Evolutionary conservation across 2,329 filamentous ascomycete genomes (phyloP).

Genomic region (Aspergillus ruber): DNA sequence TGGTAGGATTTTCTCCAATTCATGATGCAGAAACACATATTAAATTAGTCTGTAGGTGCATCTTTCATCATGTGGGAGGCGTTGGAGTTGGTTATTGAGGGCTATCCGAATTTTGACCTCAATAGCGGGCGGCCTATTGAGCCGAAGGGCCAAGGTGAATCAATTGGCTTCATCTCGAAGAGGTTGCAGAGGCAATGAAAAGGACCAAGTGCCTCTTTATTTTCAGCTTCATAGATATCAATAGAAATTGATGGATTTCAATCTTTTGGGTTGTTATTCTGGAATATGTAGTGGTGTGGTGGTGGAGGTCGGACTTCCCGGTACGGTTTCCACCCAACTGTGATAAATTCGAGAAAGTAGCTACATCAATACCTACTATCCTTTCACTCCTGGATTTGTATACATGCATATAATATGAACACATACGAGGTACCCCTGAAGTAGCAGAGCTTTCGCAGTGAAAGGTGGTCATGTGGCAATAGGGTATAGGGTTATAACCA

Average conservation of each 20-base stretch:
- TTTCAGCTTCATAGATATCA: neutral
- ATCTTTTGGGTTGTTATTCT: too few species aligned
- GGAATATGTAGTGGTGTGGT: too few species aligned
- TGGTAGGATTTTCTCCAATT: neutral
- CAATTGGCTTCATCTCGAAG: neutral
- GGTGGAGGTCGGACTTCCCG: too few species aligned
- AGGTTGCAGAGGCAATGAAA: neutral
- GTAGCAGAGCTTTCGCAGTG: too few species aligned
- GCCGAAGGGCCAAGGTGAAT: neutral
- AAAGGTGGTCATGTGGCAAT: neutral
- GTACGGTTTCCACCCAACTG: too few species aligned
- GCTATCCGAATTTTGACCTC: slow-evolving; percentile 6
- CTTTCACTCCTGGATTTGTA: too few species aligned
- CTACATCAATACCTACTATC: too few species aligned
- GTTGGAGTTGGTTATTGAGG: neutral
- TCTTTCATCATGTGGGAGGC: neutral
- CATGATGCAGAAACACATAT: neutral
- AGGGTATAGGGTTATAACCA: neutral
- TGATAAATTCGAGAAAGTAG: too few species aligned
- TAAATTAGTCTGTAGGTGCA: neutral
- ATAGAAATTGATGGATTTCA: neutral
- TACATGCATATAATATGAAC: too few species aligned
- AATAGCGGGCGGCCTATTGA: slow-evolving; percentile 9
- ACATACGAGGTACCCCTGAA: too few species aligned
- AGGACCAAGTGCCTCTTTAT: neutral